Conservation (phyloP, 2,329 filamentous ascomycete genomes). For the Clonostachys rhizophaga region DNA sequence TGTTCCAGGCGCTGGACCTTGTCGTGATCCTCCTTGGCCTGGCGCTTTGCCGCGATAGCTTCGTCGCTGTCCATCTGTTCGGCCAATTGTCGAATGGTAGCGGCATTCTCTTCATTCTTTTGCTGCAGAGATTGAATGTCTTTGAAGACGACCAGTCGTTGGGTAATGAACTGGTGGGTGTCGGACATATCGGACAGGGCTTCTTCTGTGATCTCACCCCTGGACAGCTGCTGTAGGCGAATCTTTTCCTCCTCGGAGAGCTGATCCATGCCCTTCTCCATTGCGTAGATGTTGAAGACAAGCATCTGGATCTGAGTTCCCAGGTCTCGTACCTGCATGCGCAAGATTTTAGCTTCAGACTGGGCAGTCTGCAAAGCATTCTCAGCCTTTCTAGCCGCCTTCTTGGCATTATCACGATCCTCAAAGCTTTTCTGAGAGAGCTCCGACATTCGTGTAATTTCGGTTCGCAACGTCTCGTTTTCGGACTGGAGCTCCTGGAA, state of each 20-base stretch:
- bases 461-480: slow-evolving; percentile 72
- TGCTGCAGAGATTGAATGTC: slow-evolving; percentile 79
- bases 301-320: slow-evolving; percentile 88
- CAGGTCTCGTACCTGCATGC: slow-evolving; percentile 83
- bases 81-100: slow-evolving; percentile 77
- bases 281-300: slow-evolving; percentile 78
- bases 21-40: slow-evolving; percentile 60
- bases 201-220: slow-evolving; percentile 69
- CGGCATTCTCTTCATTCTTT: slow-evolving; percentile 81
- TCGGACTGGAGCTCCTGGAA: slow-evolving; percentile 81
- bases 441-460: slow-evolving; percentile 80
- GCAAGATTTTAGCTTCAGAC: slow-evolving; percentile 72
- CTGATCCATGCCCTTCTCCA: slow-evolving; percentile 72
- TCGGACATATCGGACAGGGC: slow-evolving; percentile 71
- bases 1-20: slow-evolving; percentile 70
- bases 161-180: slow-evolving; percentile 83
- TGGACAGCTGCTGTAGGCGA: slow-evolving; percentile 73
- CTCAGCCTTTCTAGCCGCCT: slow-evolving; percentile 74
- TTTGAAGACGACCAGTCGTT: slow-evolving; percentile 86
- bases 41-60: slow-evolving; percentile 61
- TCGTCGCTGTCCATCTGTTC: slow-evolving; percentile 91
- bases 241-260: slow-evolving; percentile 67
- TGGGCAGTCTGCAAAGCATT: slow-evolving; percentile 60
- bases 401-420: slow-evolving; percentile 74
- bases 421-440: slow-evolving; percentile 78